Evolutionary conservation across 192 early-diverging fungal genomes (phyloP), one percentile per base, ranked within the genome.

Genomic region (Haplosporangium gracile): DNA sequence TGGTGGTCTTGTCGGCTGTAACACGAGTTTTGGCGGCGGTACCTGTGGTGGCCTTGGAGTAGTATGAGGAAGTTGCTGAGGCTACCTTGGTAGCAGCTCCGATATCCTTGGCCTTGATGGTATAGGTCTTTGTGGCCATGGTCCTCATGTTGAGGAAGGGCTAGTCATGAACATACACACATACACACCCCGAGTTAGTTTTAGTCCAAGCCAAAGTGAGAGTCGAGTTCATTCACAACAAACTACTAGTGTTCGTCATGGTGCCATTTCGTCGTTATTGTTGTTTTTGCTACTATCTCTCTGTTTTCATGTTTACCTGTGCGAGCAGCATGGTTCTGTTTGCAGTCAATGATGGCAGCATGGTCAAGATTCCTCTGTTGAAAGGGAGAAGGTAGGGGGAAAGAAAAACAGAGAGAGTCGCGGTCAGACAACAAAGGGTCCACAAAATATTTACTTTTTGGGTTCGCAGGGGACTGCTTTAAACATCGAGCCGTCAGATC

Each of bases 111-210:
- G 84, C 74, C 53, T 86, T 86, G 72, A 81, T 57, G 11, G 81
- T 72, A 72, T 68, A 53, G n/a, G 79, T 68, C 74, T 86, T 86
- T 70, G 79, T 81, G 29, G 84, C 76, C 70, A 86, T 77, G 24
- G 79, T 74, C 20, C 84, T 70, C 68, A 73, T 51, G 55, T 32
- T 63, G 18, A 22, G 42, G 29, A 86, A 32, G 24, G 79, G 60
- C 78, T 80, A 40, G 20, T 36, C 42, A 26, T 4, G 32, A 18
- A 13, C 15, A 20, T 60, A 1, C 7, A n/a, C 32, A 34, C 20
- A 49, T 20, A 13, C 16, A 51, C 11, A 65, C 13, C n/a, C 15
- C 34, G 24, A 47, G 40, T 40, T 26, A 39, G 40, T 36, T 43
- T 71, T 24, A 38, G n/a, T 42, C 29, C 1, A 40, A 68, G 7